Base-by-base conservation (phyloP, 805 yeast species). In the Zygotorulaspora sp. region DNA sequence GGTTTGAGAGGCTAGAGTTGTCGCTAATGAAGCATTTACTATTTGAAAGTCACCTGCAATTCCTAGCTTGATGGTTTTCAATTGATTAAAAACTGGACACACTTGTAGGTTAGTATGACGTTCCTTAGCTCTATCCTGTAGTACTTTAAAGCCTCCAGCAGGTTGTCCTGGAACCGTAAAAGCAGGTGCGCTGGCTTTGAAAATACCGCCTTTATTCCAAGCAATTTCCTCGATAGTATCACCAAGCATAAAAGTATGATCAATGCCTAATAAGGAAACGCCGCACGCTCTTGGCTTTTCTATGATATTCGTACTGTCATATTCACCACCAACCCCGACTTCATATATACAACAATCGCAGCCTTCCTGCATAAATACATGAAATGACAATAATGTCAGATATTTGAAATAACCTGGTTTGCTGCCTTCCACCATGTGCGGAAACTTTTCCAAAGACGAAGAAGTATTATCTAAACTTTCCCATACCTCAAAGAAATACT, bases 301-400 rank as follows among this genome's bases (percentile, higher is more conserved):
- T 33, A 92, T 75, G 2, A 92, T 74, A 58, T 92, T 92, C 9
- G 99, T 92, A n/a, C 96, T 86, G 61, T 92, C 99, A 54, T 78
- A 87, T 57, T 85, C 94, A 5, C 99, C 99, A 19, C 99, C 99
- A 32, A 92, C 95, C 15, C 99, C 99, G 20, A 94, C 99, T 61
- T 92, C 99, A 56, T 85, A 88, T 25, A 92, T 81, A 9, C 97
- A 97, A 23, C 96, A 76, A 55, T 88, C 84, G n/a, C 92, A 89
- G 2, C 84, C 83, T 62, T 92, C 98, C 38, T 76, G 72, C 64
- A 86, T 59, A 52, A 94, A 94, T 1, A 87, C 83, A 58, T 94
- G 96, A 67, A 88, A 92, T 2, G 97, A 86, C 43, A 92, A 62
- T 12, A 94, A 64, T 0, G 99, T 92, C 57, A 92, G 66, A 61